A percentile compares a stretch with the other conserved stretches of the same genome.
phyloP scores from a whole-genome alignment of 208 protist species.

The Porcisia hertigi region DNA sequence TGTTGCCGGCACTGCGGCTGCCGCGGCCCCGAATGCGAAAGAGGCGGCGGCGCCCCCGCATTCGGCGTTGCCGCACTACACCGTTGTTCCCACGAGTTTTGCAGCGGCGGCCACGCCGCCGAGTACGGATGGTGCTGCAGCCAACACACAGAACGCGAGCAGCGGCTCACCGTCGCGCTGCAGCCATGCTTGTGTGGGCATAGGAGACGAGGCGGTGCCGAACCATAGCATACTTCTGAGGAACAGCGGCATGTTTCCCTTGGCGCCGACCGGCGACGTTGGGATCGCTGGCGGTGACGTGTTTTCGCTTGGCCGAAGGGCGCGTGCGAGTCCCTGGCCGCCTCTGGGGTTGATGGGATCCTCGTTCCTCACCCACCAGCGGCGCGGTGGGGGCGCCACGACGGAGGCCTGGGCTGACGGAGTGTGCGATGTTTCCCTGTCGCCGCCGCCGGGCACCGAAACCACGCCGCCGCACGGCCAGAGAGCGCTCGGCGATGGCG shows the following conservation, averaged over 20 bases:
- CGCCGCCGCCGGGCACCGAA: neutral
- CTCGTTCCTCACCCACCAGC: neutral
- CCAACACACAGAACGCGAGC: neutral
- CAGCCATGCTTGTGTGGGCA: neutral
- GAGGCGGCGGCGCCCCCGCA: slow-evolving; percentile 10
- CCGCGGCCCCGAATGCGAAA: neutral
- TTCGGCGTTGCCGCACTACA: slow-evolving; percentile 26
- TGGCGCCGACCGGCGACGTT: neutral
- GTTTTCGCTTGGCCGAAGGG: slow-evolving; percentile 18
- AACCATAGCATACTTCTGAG: neutral
- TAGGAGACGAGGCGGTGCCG: neutral
- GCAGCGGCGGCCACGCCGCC: neutral
- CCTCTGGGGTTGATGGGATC: neutral
- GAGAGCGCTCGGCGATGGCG: neutral
- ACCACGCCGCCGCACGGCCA: neutral
- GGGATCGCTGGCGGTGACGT: slow-evolving; percentile 9
- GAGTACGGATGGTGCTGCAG: neutral
- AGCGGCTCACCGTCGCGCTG: neutral
- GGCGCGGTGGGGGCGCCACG: neutral
- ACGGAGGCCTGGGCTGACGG: neutral
- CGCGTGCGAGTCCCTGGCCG: slow-evolving; percentile 1
- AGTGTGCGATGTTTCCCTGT: neutral
- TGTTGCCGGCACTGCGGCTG: neutral
- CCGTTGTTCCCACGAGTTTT: slow-evolving; percentile 14
- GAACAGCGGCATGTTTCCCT: slow-evolving; percentile 10